Base-by-base conservation (phyloP, 495 filamentous ascomycete species). In the Penicillium bialowiezense region DNA sequence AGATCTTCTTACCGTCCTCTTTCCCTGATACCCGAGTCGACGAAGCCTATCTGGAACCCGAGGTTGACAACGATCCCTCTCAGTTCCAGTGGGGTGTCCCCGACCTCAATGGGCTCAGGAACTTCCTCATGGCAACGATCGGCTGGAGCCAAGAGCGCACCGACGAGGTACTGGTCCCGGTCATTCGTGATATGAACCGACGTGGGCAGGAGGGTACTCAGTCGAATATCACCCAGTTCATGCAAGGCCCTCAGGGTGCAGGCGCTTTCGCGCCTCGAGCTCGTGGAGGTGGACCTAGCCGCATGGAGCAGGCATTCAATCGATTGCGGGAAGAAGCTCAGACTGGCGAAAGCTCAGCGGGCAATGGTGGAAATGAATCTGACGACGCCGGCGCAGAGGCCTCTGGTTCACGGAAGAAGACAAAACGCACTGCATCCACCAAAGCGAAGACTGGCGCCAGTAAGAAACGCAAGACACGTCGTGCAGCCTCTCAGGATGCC, bases 1-100 rank as follows among this genome's bases (percentile, higher is more conserved):
- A 95, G 60, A 77, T 97, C 0, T 97, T 96, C 59, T 73, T 97
- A 0, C 85, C 92, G 0, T 73, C 82, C 6, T 72, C 73, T 0
- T 98, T 97, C 50, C 93, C 93, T 2, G 82, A 84, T 55, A 60
- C 75, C 1, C 82, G 80, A 5, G 90, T 95, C 5, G 82, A 83
- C 26, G 76, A 85, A 1, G 93, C 93, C 2, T 98, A 98, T 61
- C 70, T 91, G 1, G 59, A 87, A 5, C 95, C 93, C 0, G 87
- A 90, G 55, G 90, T 97, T 14, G 93, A 98, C 60, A 64, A 64
- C 12, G 85, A 84, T 49, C 78, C 88, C 0, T 85, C 89, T 33
- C 67, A 73, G 3, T 98, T 98, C 55, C 85, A 91, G 65, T 98
- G 93, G 93, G 93, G 93, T 15, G 87, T 95, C 0, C 93, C 93